These are phyloP conservation scores for Neurospora sp. DNA, from an alignment of 495 filamentous ascomycete genomes.

Conservation along the genomic window DNA sequence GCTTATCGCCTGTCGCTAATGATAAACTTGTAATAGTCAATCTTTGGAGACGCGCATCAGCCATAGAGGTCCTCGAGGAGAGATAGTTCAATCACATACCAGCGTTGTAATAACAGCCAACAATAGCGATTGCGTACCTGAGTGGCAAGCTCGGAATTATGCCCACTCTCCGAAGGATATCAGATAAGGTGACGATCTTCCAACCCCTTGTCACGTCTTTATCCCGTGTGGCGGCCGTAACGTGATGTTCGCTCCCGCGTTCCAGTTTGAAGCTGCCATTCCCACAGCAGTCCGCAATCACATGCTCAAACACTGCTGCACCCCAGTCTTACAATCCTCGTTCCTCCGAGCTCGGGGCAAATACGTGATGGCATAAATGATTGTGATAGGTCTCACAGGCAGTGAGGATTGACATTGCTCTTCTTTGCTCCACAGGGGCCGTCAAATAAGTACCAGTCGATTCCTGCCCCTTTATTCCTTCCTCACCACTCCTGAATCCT, in stretches of 20 bases:
- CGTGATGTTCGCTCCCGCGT: neutral
- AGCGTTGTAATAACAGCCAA: neutral
- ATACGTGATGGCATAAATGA: neutral
- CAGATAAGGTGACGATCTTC: neutral
- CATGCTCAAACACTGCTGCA: neutral
- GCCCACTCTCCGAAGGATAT: neutral
- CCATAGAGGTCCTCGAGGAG: neutral
- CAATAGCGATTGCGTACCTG: neutral
- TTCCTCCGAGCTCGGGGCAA: neutral
- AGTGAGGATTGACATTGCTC: neutral
- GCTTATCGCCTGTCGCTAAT: neutral
- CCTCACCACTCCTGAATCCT: neutral
- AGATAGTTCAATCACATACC: neutral
- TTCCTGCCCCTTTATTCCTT: neutral
- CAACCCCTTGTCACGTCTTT: neutral
- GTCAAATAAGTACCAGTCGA: neutral
- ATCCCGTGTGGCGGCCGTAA: neutral
- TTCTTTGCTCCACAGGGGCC: neutral
- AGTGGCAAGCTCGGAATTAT: neutral
- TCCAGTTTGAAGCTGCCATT: neutral
- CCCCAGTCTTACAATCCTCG: neutral
- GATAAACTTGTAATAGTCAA: neutral
- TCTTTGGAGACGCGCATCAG: neutral
- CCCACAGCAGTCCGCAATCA: neutral
- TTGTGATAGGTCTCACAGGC: neutral